phyloP scores from a whole-genome alignment of 164 flowering plant genomes.

The Kingdonia uniflora region DNA sequence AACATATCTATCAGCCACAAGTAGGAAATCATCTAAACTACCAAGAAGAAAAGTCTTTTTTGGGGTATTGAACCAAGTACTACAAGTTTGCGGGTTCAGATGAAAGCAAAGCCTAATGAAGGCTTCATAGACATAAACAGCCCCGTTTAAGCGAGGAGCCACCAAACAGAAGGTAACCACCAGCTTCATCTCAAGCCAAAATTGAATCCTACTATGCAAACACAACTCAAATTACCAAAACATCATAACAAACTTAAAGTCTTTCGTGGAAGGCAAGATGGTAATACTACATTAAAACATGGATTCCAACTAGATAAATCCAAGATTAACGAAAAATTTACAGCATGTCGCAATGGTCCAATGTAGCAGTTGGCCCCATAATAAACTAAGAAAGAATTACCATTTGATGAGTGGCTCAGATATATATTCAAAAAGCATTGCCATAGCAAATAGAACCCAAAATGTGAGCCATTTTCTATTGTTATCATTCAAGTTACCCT shows the following conservation, averaged over 20 bases:
- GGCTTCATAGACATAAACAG: slow-evolving; percentile 60
- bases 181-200: slow-evolving; percentile 68
- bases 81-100: no score
- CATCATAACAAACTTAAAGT: background rate
- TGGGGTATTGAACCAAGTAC: background rate
- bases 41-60: background rate
- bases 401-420: slow-evolving; percentile 56
- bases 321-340: no score
- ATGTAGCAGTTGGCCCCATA: no score
- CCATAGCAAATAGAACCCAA: slow-evolving; percentile 32
- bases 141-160: slow-evolving; percentile 75
- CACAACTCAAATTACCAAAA: no score
- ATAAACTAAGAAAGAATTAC: slow-evolving; percentile 21
- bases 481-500: slow-evolving; percentile 48
- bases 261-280: no score
- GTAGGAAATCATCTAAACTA: background rate
- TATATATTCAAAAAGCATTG: slow-evolving; percentile 71
- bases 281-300: background rate
- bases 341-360: no score
- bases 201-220: slow-evolving; percentile 33
- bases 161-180: slow-evolving; percentile 65
- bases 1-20: background rate
- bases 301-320: no score
- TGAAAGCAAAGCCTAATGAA: slow-evolving; percentile 51
- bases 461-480: slow-evolving; percentile 79